Percentiles rank a stretch among this genome's conserved stretches.
These are phyloP conservation scores for Knoxia roxburghii DNA, from an alignment of 257 asterid species.

Conservation along the genomic window DNA sequence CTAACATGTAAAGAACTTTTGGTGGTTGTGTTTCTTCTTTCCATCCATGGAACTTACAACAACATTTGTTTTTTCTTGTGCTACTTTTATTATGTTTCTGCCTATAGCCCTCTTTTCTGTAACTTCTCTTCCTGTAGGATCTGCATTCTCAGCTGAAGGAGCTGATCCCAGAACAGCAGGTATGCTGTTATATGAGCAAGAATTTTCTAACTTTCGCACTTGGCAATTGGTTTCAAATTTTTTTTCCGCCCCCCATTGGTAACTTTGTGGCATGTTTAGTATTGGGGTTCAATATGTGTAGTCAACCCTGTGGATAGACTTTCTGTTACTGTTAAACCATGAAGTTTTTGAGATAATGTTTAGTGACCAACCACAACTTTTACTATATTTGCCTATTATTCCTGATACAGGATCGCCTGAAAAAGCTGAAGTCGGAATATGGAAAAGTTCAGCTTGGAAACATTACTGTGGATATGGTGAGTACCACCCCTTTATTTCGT, in stretches of 20 bases:
- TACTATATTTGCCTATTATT: slow-evolving; percentile 6
- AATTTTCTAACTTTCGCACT: no score
- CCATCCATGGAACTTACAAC: background rate
- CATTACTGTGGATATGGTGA: slow-evolving; percentile 87
- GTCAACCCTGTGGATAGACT: background rate
- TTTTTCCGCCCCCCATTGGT: background rate
- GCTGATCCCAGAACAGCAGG: slow-evolving; percentile 89
- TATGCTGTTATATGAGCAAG: no score
- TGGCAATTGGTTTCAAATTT: background rate
- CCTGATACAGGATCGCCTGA: slow-evolving; percentile 58
- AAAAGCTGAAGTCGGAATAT: slow-evolving; percentile 67
- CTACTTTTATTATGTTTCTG: background rate
- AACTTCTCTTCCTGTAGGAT: slow-evolving; percentile 38
- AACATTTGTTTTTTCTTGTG: background rate
- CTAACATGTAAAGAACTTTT: background rate
- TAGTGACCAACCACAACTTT: background rate
- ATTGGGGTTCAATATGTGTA: background rate
- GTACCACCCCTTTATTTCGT: slow-evolving; percentile 7
- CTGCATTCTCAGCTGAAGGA: slow-evolving; percentile 74
- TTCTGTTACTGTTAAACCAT: background rate
- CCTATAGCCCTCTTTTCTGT: background rate
- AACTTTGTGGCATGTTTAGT: background rate
- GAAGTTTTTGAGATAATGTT: background rate
- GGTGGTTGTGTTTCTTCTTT: background rate
- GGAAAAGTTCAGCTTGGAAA: slow-evolving; percentile 85